Percentiles rank a stretch among this genome's conserved stretches.
phyloP scores from a whole-genome alignment of 2,329 filamentous ascomycete species.

The Penicillium sp. region DNA sequence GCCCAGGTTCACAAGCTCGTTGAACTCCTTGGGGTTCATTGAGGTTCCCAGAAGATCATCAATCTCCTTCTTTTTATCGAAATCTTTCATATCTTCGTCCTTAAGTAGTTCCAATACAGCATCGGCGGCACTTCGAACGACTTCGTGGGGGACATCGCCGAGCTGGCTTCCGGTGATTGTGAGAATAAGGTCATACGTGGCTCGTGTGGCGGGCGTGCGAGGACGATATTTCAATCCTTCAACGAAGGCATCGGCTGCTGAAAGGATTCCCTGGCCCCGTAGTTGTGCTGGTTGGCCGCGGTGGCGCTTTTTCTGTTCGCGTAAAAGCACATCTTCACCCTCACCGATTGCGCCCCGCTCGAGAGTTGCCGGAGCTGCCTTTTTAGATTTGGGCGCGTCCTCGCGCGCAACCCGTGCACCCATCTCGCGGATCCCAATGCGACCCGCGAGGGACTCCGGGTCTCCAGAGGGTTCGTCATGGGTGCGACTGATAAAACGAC shows the following conservation, averaged over 20 bases:
- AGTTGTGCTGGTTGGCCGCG: constrained; percentile 67
- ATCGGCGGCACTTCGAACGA: constrained; percentile 90
- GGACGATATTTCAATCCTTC: constrained; percentile 92
- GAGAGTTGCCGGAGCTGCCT: constrained; percentile 65
- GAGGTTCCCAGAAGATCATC: constrained; percentile 86
- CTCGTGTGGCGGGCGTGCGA: constrained; percentile 83
- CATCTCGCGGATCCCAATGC: constrained; percentile 93
- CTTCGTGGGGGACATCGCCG: constrained; percentile 88
- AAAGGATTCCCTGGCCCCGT: constrained; percentile 73
- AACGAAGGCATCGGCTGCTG: constrained; percentile 78
- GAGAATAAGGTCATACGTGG: constrained; percentile 90
- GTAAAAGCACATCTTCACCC: constrained; percentile 76
- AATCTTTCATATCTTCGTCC: constrained; percentile 92
- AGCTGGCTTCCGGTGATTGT: constrained; percentile 84
- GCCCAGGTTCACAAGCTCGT: constrained; percentile 89
- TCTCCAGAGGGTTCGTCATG: constrained; percentile 95
- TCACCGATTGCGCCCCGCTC: constrained; percentile 74
- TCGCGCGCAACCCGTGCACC: constrained; percentile 79
- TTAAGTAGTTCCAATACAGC: constrained; percentile 88
- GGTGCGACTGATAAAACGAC: constrained; percentile 87
- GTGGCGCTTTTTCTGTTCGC: constrained; percentile 84
- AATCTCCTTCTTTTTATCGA: constrained; percentile 96
- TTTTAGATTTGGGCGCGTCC: constrained; percentile 75
- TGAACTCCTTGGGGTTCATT: constrained; percentile 86
- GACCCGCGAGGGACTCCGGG: constrained; percentile 92